Evolutionary conservation across 1,139 yeast genomes (phyloP), one percentile per base, ranked within the genome.

Genomic region (Kurtzmaniella natalensis): DNA sequence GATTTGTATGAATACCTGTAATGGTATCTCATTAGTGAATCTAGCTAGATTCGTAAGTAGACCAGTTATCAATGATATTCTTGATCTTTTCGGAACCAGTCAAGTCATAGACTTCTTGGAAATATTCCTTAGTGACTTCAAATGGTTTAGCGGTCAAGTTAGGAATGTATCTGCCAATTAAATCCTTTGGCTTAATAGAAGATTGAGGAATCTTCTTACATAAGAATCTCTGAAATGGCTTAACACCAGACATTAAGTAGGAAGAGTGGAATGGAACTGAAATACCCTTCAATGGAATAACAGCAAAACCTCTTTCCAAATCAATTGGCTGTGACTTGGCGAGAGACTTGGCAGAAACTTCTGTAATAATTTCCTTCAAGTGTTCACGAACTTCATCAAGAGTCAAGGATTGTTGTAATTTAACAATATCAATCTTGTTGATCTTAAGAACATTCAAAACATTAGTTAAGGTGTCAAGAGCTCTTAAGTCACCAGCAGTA

Each of bases 191-290:
- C 70, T 92, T 89, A 48, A 92, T 94, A 34, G 96, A 94, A 47
- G 87, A 85, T 70, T 84, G 86, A 46, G 95, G 85, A 55, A 92
- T 85, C 78, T 92, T 92, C 82, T 88, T 92, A 60, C 82, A 81
- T 70, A 92, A 76, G 80, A 92, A 94, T 69, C 92, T 84, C 74
- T 92, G 89, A 88, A 92, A 92, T 52, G 98, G 98, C 67, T 88
- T 89, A 44, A 92, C 99, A 66, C 99, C 99, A 42, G 94, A 85
- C 76, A 92, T 84, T 70, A 92, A 76, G 71, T 94, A 92, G 23
- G 95, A 83, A 28, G 96, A 88, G 68, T 94, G 98, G 96, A 92
- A 92, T 42, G 99, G 99, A 55, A 92, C 99, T 18, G 96, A 87
- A 49, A 92, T 92, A 51, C 98, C 98, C 75, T 85, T 89, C 61